Evolutionary conservation across 371 early-diverging fungal species (phyloP).

Genomic region (Rhizopus stolonifer): DNA sequence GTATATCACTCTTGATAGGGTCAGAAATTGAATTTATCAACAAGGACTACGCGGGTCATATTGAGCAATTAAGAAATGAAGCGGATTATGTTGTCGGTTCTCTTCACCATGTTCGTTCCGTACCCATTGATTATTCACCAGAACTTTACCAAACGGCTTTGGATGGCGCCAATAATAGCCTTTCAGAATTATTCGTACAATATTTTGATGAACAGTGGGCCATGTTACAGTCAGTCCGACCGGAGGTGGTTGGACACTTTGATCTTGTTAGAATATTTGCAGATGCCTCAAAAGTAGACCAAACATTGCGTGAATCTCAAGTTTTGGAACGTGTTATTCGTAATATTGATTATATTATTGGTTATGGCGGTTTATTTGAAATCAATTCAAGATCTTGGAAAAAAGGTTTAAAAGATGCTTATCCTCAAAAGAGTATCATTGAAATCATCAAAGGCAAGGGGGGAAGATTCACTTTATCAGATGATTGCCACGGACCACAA

Average conservation of each 20-base stretch:
- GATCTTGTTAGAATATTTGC: constrained; percentile 89
- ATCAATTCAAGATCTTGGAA: constrained; percentile 93
- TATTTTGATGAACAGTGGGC: constrained; percentile 90
- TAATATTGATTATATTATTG: constrained; percentile 79
- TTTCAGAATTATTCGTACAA: constrained; percentile 51
- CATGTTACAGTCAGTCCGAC: constrained; percentile 67
- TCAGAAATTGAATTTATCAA: constrained; percentile 89
- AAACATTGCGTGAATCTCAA: constrained; percentile 18
- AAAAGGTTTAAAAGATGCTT: constrained; percentile 82
- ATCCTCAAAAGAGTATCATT: constrained; percentile 84
- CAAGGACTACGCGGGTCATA: constrained; percentile 30
- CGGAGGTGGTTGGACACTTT: constrained; percentile 91
- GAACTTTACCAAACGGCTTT: constrained; percentile 57
- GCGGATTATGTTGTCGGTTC: constrained; percentile 92
- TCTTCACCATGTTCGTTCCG: constrained; percentile 80
- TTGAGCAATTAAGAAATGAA: constrained; percentile 22
- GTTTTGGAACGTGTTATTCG: constrained; percentile 69
- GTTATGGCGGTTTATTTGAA: constrained; percentile 88
- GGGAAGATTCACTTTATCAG: constrained; percentile 83
- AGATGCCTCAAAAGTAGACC: constrained; percentile 31
- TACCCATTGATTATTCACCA: constrained; percentile 84
- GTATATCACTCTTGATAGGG: constrained; percentile 79
- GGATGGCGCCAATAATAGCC: constrained; percentile 14
- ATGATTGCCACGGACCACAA: constrained; percentile 89
- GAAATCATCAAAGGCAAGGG: constrained; percentile 66